Evolutionary conservation across 1,284 basidiomycete genomes (phyloP), one percentile per base, ranked within the genome.

Genomic region (Trichosporon sp.): DNA sequence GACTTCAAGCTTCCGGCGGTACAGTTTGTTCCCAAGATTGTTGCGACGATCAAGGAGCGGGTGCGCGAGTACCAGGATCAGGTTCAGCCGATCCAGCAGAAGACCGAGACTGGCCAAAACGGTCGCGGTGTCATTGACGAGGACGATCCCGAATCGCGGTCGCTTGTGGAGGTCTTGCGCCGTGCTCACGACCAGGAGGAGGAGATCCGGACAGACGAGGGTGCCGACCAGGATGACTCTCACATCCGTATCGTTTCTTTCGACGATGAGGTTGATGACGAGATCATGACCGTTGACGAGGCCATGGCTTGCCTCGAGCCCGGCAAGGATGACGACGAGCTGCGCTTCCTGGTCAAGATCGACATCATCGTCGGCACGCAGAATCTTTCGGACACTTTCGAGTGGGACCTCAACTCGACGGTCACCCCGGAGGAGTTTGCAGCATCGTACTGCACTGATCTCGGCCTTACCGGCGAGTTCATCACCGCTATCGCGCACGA

Each of bases 351-450:
- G 63, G 88, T 97, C 83, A 95, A 92, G 86, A 85, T 99, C 67
- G 96, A 99, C 80, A 93, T 99, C 78, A 92, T 94, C 59, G 90
- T 95, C 61, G 95, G 94, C 32, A 88, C 89, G 19, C 88, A 95
- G 82, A 95, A 96, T 78, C 85, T 99, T 29, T 89, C 94, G 61
- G 96, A 99, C 81, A 91, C 95, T 74, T 96, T 99, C 75, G 96
- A 99, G 78, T 99, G 96, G 96, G 95, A 99, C 79, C 82, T 98
- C 54, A 88, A 89, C 73, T 83, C 85, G 34, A 83, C 84, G 57
- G 88, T 90, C 1, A 89, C 90, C 1, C 93, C 95, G 0, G 96
- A 99, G 79, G 87, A 89, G 59, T 99, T 99, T 79, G 93, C 95
- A 8, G 89, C 90, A 69, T 84, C 89, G 0, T 97, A 96, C 78